Evolutionary conservation across 2,329 filamentous ascomycete species (phyloP).

Genomic region (Fusarium sp.): DNA sequence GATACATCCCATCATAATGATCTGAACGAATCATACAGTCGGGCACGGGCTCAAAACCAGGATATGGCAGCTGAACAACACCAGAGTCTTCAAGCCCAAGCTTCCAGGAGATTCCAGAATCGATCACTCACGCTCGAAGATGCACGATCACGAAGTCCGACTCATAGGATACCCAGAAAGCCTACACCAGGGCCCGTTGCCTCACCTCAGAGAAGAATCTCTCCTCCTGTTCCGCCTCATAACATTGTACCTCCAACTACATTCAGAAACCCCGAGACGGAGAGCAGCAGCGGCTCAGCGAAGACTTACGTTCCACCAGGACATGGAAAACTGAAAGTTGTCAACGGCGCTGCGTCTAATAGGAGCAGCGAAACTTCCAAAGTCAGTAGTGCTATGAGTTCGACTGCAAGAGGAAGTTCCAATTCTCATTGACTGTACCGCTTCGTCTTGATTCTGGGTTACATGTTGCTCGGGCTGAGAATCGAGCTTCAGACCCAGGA

Average conservation of each 20-base stretch:
- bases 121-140: background rate
- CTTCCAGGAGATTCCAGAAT: background rate
- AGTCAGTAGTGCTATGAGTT: background rate
- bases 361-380: background rate
- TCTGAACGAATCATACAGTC: too few relatives aligned
- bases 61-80: background rate
- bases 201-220: too few relatives aligned
- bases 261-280: background rate
- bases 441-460: background rate
- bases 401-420: background rate
- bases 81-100: background rate
- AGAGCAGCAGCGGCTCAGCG: background rate
- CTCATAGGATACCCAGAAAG: too few relatives aligned
- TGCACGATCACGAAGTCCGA: background rate
- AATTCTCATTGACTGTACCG: background rate
- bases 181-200: accelerated
- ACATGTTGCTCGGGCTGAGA: background rate
- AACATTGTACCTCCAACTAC: too few relatives aligned
- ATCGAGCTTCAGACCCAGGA: background rate
- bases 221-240: background rate
- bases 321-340: accelerated
- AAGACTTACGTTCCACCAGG: background rate
- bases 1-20: background rate
- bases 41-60: too few relatives aligned
- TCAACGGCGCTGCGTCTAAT: background rate